Percentiles rank a stretch among this genome's conserved stretches.
Conservation (phyloP, 2,329 filamentous ascomycete species). For the Pseudodiploospora longispora region DNA sequence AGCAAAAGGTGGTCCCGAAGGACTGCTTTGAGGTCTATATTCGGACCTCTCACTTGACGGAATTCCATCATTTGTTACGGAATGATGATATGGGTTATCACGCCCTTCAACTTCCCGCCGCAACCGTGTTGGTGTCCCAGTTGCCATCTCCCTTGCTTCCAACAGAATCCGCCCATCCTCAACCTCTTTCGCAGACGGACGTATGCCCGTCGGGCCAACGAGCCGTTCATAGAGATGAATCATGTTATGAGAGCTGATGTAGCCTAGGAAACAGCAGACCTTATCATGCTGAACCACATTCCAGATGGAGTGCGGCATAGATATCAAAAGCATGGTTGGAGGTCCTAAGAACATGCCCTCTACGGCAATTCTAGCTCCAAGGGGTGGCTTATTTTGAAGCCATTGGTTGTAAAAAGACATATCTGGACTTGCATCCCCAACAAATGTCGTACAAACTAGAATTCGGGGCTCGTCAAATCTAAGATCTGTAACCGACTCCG, state of each 20-base stretch:
- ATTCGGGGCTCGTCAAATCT: slow-evolving; percentile 55
- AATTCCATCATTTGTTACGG: slow-evolving; percentile 17
- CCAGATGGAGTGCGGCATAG: slow-evolving; percentile 57
- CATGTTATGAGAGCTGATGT: slow-evolving; percentile 61
- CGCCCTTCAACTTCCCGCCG: slow-evolving; percentile 19
- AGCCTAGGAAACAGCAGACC: slow-evolving; percentile 57
- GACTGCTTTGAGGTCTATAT: slow-evolving; percentile 19
- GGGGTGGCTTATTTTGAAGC: slow-evolving; percentile 51
- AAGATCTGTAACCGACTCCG: slow-evolving; percentile 43
- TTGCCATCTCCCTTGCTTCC: slow-evolving; percentile 41
- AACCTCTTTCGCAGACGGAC: slow-evolving; percentile 42
- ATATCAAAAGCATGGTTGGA: slow-evolving; percentile 57
- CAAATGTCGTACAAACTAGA: slow-evolving; percentile 59
- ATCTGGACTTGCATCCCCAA: slow-evolving; percentile 56
- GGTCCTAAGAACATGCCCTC: slow-evolving; percentile 62
- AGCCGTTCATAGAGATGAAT: slow-evolving; percentile 54
- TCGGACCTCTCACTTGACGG: slow-evolving; percentile 16
- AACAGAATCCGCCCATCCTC: slow-evolving; percentile 51
- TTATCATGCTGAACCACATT: slow-evolving; percentile 58
- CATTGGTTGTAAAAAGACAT: slow-evolving; percentile 60
- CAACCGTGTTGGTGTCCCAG: slow-evolving; percentile 23
- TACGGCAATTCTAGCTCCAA: slow-evolving; percentile 51
- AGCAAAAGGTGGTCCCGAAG: slow-evolving; percentile 15
- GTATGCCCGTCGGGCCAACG: slow-evolving; percentile 36
- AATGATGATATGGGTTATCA: slow-evolving; percentile 16